phyloP scores from a whole-genome alignment of 1,284 basidiomycete genomes.

The Kwoniella shivajii region DNA sequence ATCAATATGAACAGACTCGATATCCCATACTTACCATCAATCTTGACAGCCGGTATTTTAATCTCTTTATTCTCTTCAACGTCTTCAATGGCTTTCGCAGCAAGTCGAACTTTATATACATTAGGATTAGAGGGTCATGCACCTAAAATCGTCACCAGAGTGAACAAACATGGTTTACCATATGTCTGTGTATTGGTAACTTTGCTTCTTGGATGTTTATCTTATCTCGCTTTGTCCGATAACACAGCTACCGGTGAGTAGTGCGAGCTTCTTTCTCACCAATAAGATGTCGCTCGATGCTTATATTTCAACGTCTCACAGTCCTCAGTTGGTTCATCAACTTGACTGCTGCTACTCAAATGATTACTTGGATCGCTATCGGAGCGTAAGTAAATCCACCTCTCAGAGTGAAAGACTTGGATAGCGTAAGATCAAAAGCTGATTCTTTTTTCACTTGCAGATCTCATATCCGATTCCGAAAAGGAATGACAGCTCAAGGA shows the following conservation, averaged over 20 bases:
- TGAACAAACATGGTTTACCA: constrained; percentile 35
- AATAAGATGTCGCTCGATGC: too few species aligned
- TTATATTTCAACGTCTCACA: too few species aligned
- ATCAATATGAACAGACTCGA: constrained; percentile 40
- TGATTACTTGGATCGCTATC: constrained; percentile 14
- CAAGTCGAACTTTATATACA: constrained; percentile 24
- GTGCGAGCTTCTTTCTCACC: background rate
- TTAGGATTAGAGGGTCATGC: constrained; percentile 32
- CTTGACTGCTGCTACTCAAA: constrained; percentile 15
- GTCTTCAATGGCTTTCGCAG: constrained; percentile 28
- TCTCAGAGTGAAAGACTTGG: too few species aligned
- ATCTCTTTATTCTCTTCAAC: constrained; percentile 48
- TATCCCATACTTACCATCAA: constrained; percentile 39
- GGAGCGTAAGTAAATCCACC: constrained; percentile 9
- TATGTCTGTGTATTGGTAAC: constrained; percentile 23
- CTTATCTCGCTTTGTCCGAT: constrained; percentile 24
- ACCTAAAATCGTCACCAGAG: constrained; percentile 24
- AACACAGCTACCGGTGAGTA: constrained; percentile 11
- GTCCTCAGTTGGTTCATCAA: constrained; percentile 23
- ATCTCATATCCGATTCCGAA: constrained; percentile 19
- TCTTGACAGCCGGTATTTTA: constrained; percentile 45
- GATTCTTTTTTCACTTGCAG: background rate
- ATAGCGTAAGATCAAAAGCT: background rate
- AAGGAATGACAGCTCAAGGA: constrained; percentile 14
- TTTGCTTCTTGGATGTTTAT: constrained; percentile 18